phyloP scores from a whole-genome alignment of 2,329 filamentous ascomycete genomes.

The Fusarium albosuccineum region DNA sequence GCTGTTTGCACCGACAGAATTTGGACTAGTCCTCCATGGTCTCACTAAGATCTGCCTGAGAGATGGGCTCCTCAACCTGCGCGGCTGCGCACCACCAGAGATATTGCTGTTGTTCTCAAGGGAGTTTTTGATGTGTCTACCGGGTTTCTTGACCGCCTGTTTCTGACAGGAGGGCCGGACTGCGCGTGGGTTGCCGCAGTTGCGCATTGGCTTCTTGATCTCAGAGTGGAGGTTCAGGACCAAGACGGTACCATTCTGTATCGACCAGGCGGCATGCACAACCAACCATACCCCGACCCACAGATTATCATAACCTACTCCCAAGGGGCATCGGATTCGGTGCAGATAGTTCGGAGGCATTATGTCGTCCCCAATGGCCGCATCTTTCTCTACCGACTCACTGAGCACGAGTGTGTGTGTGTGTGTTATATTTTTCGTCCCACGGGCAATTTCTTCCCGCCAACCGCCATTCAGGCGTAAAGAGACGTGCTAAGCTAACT shows the following conservation, averaged over 20 bases:
- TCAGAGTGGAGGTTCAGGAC: not conserved
- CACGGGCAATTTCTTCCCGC: too few relatives aligned
- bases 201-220: constrained; percentile 1
- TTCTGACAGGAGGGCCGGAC: not conserved
- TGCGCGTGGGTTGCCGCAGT: not conserved
- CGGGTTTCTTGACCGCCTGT: not conserved
- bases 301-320: not conserved
- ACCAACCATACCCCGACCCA: not conserved
- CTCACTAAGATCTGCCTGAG: not conserved
- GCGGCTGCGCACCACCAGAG: not conserved
- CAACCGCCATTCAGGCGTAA: too few relatives aligned
- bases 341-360: not conserved
- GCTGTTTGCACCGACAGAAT: not conserved
- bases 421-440: too few relatives aligned
- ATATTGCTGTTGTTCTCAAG: not conserved
- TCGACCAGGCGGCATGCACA: not conserved
- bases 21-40: not conserved
- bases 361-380: not conserved
- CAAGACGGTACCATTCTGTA: not conserved
- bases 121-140: not conserved
- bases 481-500: too few relatives aligned
- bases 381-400: not conserved
- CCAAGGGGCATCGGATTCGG: not conserved
- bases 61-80: not conserved
- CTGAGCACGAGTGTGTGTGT: not conserved